Percentiles rank a stretch among this genome's conserved stretches.
Evolutionary conservation across 2,329 filamentous ascomycete genomes (phyloP).

Genomic region (Coniosporium tulheliwenetii): DNA sequence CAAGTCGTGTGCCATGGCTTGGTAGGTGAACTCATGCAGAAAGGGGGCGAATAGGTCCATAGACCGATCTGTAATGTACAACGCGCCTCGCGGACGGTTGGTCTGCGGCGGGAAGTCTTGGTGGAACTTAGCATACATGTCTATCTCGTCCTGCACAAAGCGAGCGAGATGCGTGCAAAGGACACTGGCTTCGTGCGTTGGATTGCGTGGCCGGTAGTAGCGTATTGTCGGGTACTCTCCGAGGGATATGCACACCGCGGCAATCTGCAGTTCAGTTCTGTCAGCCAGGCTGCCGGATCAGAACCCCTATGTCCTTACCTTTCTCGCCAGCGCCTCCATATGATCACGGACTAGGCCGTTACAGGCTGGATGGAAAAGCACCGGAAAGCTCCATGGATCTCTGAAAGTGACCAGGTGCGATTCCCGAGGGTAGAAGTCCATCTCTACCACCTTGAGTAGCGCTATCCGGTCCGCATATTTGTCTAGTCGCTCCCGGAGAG

Average conservation of each 20-base stretch:
- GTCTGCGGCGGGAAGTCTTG: slow-evolving; percentile 70
- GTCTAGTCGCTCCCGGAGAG: slow-evolving; percentile 60
- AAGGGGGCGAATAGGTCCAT: slow-evolving; percentile 85
- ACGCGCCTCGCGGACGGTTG: slow-evolving; percentile 61
- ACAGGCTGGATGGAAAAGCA: slow-evolving; percentile 81
- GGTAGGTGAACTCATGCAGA: slow-evolving; percentile 93
- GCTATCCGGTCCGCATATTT: slow-evolving; percentile 58
- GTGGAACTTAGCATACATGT: slow-evolving; percentile 75
- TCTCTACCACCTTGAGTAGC: slow-evolving; percentile 67
- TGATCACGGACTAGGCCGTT: slow-evolving; percentile 71
- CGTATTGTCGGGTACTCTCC: slow-evolving; percentile 88
- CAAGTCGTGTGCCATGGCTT: slow-evolving; percentile 93
- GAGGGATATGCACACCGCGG: slow-evolving; percentile 76
- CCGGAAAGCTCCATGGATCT: slow-evolving; percentile 90
- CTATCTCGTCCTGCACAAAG: slow-evolving; percentile 82
- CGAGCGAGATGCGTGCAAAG: slow-evolving; percentile 76
- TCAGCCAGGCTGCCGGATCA: not conserved
- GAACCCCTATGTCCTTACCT: slow-evolving; percentile 36
- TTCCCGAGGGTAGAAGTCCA: slow-evolving; percentile 83
- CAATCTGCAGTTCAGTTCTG: slow-evolving; percentile 39
- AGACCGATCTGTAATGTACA: slow-evolving; percentile 78
- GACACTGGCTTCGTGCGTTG: slow-evolving; percentile 74
- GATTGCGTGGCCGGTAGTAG: slow-evolving; percentile 65
- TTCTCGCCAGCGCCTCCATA: slow-evolving; percentile 73
- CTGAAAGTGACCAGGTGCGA: slow-evolving; percentile 82